These are phyloP conservation scores for Porpolomopsis calyptriformis DNA, from an alignment of 768 basidiomycete species.

Conservation along the genomic window DNA sequence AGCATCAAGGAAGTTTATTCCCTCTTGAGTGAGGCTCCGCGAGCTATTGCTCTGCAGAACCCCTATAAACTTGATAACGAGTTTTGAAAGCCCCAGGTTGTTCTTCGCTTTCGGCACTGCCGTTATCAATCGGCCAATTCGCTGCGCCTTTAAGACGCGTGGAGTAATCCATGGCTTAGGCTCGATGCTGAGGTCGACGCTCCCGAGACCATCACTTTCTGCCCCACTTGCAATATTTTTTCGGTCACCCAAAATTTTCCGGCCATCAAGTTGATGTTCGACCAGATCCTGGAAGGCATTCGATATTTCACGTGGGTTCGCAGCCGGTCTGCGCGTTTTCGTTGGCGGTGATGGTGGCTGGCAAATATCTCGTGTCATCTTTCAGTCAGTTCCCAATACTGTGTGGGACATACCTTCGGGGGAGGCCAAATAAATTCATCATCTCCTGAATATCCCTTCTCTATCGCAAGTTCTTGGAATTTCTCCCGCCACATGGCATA, in stretches of 20 bases:
- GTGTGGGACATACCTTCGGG: slow-evolving; percentile 14
- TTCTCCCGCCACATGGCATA: slow-evolving; percentile 56
- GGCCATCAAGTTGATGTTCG: slow-evolving; percentile 45
- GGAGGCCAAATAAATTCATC: slow-evolving; percentile 71
- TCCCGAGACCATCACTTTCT: slow-evolving; percentile 18
- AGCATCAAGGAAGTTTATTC: slow-evolving; percentile 57
- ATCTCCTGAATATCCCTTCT: slow-evolving; percentile 45
- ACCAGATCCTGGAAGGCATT: slow-evolving; percentile 49
- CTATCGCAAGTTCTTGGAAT: slow-evolving; percentile 51
- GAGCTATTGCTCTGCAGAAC: slow-evolving; percentile 57
- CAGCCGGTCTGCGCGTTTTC: slow-evolving; percentile 24
- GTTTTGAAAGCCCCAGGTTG: slow-evolving; percentile 40
- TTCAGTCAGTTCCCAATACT: neutral
- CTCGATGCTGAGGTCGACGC: slow-evolving; percentile 40
- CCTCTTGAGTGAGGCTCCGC: slow-evolving; percentile 57
- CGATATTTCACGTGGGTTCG: slow-evolving; percentile 33
- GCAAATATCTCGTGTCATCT: no score
- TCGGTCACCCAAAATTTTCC: slow-evolving; percentile 40
- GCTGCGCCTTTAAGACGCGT: slow-evolving; percentile 44
- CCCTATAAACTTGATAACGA: slow-evolving; percentile 51
- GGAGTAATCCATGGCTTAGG: slow-evolving; percentile 27
- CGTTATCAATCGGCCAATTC: slow-evolving; percentile 37
- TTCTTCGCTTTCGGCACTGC: slow-evolving; percentile 38
- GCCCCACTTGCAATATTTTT: slow-evolving; percentile 31
- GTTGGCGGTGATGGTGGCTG: slow-evolving; percentile 20